Conservation (phyloP, 2,329 filamentous ascomycete genomes). For the Ceratocystis smalleyi region DNA sequence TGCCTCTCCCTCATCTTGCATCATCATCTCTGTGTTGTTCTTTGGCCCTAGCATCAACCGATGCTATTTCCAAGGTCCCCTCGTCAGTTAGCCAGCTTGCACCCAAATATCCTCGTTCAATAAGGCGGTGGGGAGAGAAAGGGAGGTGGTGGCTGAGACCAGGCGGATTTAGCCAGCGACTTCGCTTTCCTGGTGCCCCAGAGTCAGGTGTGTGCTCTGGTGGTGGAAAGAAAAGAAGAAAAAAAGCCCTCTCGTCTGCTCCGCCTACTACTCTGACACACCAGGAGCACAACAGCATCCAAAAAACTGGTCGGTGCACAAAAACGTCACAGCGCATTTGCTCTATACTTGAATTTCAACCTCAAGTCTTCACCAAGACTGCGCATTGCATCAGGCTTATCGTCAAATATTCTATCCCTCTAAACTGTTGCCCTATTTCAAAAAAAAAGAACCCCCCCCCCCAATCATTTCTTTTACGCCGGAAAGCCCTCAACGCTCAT, state of each 20-base stretch:
- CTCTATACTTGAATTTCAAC: background rate
- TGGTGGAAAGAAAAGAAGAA: background rate
- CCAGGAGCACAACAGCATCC: background rate
- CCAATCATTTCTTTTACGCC: background rate
- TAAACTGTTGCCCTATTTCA: background rate
- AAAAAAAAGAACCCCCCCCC: background rate
- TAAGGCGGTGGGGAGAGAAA: background rate
- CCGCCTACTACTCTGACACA: background rate
- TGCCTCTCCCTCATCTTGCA: background rate
- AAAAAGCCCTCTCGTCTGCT: background rate
- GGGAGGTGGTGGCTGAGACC: background rate
- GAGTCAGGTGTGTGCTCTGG: background rate
- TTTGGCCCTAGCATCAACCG: background rate
- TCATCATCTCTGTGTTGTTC: background rate
- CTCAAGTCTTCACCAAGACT: no score
- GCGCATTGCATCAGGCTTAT: no score
- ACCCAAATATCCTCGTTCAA: constrained; percentile 3
- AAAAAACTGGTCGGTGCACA: background rate
- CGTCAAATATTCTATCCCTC: background rate
- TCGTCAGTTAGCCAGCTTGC: background rate
- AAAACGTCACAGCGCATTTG: background rate
- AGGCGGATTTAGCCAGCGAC: background rate
- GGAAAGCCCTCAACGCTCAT: no score
- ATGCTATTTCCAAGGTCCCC: background rate
- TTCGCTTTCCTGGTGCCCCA: background rate